Evolutionary conservation across 2,329 filamentous ascomycete species (phyloP).

Genomic region (Colletotrichum horii): DNA sequence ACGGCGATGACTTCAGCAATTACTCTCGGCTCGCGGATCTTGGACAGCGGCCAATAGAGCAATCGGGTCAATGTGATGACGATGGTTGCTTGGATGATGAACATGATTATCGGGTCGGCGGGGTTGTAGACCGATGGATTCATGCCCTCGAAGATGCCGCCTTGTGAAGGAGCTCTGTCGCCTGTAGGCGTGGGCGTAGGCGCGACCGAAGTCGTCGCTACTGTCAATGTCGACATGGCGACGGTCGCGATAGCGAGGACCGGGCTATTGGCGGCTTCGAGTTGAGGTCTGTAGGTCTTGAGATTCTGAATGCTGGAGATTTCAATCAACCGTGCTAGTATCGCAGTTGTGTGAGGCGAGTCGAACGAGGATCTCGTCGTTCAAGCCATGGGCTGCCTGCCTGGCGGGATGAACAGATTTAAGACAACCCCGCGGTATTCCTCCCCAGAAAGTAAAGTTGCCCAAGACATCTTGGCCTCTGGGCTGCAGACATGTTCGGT

Average conservation of each 20-base stretch:
- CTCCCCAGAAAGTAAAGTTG: neutral
- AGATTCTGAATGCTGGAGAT: neutral
- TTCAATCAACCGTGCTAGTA: neutral
- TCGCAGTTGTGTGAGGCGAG: neutral
- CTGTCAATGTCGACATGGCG: neutral
- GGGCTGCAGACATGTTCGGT: neutral
- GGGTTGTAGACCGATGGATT: slow-evolving; percentile 73
- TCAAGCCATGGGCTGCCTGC: neutral
- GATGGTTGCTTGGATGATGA: slow-evolving; percentile 71
- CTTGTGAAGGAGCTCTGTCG: slow-evolving; percentile 43
- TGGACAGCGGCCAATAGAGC: slow-evolving; percentile 77
- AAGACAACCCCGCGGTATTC: neutral
- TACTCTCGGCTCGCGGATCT: slow-evolving; percentile 79
- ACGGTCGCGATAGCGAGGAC: neutral
- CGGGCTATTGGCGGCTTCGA: neutral
- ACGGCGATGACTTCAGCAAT: slow-evolving; percentile 83
- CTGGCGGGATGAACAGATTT: neutral
- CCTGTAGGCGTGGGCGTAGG: slow-evolving; percentile 26
- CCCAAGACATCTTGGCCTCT: neutral
- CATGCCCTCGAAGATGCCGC: slow-evolving; percentile 72
- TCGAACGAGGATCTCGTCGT: neutral
- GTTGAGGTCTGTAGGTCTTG: neutral
- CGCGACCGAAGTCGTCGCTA: neutral
- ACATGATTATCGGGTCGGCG: slow-evolving; percentile 75
- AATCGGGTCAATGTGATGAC: slow-evolving; percentile 53